Base-by-base conservation (phyloP, 176 grass and related monocot species). In the Lolium rigidum region DNA sequence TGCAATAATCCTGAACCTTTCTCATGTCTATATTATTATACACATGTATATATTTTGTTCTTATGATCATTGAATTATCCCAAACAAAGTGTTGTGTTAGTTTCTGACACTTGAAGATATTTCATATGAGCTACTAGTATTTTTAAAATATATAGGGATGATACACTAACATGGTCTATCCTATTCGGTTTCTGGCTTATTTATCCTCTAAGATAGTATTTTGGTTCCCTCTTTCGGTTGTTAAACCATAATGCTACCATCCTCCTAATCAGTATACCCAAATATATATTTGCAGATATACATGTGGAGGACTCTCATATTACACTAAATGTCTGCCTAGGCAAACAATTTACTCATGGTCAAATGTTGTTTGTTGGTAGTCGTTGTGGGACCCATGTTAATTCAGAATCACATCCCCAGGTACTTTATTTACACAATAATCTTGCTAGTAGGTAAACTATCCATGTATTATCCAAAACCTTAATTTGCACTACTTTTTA, bases 271-370 rank as follows among this genome's bases (percentile, higher is more conserved):
- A 58, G 6, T 56, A 56, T 20, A 56, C 1, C 54, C 14, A 2
- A 15, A 18, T 56, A 31, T 60, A 20, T 56, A 31, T 60, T 73
- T 85, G 57, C 18, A 93, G 91, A 89, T 56, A 84, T 93, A 16
- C 91, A 93, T 86, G 87, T 93, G 37, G 91, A 95, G 46, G 91
- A 93, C 22, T 86, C 66, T n/a, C 84, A 93, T 58, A 78, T 95
- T 75, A 93, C 91, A 20, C 49, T 95, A 76, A 93, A 86, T 83
- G 87, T 87, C 43, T 95, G 91, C 54, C 86, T 95, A 25, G 77
- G 86, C 7, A 85, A 89, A 70, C 56, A 95, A 80, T 93, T 93
- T 44, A 87, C 72, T 65, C 86, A 88, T 38, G 91, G 84, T 67
- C 78, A 93, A 55, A 86, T 93, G 22, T 93, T 87, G 73, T 95